A percentile compares a stretch with the other conserved stretches of the same genome.
Conservation (phyloP, 345 rosid species). For the Populus davidiana region DNA sequence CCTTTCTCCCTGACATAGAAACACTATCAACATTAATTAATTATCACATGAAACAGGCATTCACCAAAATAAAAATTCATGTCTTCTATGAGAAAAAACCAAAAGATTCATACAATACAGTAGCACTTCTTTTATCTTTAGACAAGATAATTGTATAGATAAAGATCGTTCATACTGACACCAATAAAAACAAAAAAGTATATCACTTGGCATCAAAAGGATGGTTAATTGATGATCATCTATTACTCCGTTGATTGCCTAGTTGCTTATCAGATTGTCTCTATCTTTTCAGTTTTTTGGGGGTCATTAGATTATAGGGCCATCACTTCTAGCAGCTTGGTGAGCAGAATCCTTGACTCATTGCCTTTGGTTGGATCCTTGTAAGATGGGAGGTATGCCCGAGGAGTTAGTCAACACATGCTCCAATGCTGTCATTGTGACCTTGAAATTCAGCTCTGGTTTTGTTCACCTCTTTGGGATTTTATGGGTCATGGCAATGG, state of each 20-base stretch:
- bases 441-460: no score
- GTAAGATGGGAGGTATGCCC: no score
- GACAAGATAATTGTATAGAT: background rate
- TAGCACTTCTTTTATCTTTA: background rate
- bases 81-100: background rate
- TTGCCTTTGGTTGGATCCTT: no score
- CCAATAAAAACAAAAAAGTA: background rate
- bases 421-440: no score
- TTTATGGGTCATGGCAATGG: no score
- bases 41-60: background rate
- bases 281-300: no score
- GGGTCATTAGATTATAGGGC: no score
- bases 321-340: no score
- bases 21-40: conserved; percentile 15
- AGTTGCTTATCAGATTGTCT: background rate
- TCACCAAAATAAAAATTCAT: background rate
- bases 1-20: conserved; percentile 73
- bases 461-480: no score
- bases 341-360: no score
- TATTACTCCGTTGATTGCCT: background rate
- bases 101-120: background rate
- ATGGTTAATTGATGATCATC: background rate
- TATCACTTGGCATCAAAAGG: background rate
- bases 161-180: background rate
- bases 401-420: no score